A percentile compares a stretch with the other conserved stretches of the same genome.
Evolutionary conservation across 2,329 filamentous ascomycete genomes (phyloP).

Genomic region (Huntiella abstrusa): DNA sequence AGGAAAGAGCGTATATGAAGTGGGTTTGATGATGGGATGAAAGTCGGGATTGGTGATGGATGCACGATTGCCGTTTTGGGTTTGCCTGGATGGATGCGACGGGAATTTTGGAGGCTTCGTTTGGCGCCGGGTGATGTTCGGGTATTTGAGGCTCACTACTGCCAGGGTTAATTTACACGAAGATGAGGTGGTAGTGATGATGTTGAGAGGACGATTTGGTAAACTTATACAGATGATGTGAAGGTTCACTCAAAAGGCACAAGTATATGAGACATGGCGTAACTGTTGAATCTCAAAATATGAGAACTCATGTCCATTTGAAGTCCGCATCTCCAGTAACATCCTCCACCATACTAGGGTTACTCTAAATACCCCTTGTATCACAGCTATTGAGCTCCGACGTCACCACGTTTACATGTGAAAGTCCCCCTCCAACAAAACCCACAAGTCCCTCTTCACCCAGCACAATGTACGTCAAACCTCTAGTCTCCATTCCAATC

Average conservation of each 20-base stretch:
- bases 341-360: too few species aligned
- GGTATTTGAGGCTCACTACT: not conserved
- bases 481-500: not conserved
- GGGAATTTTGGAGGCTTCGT: not conserved
- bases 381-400: too few species aligned
- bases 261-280: too few species aligned
- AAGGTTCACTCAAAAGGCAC: too few species aligned
- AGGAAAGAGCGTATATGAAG: not conserved
- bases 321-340: too few species aligned
- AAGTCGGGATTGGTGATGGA: not conserved
- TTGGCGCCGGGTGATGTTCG: constrained; percentile 11
- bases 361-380: too few species aligned
- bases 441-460: not conserved
- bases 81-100: not conserved
- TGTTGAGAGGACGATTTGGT: too few species aligned
- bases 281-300: too few species aligned
- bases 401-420: not conserved
- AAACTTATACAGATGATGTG: too few species aligned
- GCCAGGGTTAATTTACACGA: too few species aligned
- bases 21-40: not conserved
- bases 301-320: too few species aligned
- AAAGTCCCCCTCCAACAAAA: not conserved
- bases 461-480: not conserved
- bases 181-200: too few species aligned
- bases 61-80: not conserved